Base-by-base conservation (phyloP, 257 asterid species). In the Coffea canephora region DNA sequence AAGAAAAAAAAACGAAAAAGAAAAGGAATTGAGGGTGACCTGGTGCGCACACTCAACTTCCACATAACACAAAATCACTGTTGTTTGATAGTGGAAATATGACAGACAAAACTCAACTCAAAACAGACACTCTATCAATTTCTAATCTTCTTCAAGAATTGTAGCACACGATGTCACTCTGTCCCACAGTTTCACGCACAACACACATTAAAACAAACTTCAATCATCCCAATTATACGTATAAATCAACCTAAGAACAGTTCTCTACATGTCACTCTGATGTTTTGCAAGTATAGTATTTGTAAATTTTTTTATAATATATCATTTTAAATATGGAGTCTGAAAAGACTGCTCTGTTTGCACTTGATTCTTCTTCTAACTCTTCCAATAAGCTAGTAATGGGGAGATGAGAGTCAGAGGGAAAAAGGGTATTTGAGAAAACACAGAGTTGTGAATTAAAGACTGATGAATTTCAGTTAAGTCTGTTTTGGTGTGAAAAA, bases 31-130 rank as follows among this genome's bases (percentile, higher is more conserved):
- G 94, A 89, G 69, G 74, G 89, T 87, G 94, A 88, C 89, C 73
- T 90, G 90, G 87, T 87, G 88, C 88, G 93, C 96, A 92, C 85
- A 85, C 82, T 85, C 91, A 88, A 84, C 77, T 71, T 57, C 62
- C 84, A 54, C 79, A 82, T 70, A 69, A 59, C 74, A 85, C 75
- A 69, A 59, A 61, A 21, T 49, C 18, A 71, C 79, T 57, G n/a
- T 59, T 68, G 57, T 34, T 61, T 57, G 27, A 43, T 78, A 87
- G 90, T 87, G 95, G 94, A 86, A 77, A 82, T 85, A 68, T 87
- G 86, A 84, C 92, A 76, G 82, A 81, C 74, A 41, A 55, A 81
- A 55, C 80, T 36, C 73, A 55, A 57, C 52, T 48, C 52, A 48
- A 8, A 52, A 57, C 13, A 12, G 34, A 16, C 31, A 19, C 69